phyloP scores from a whole-genome alignment of 352 stramenopile species.

The Phytophthora rubi region DNA sequence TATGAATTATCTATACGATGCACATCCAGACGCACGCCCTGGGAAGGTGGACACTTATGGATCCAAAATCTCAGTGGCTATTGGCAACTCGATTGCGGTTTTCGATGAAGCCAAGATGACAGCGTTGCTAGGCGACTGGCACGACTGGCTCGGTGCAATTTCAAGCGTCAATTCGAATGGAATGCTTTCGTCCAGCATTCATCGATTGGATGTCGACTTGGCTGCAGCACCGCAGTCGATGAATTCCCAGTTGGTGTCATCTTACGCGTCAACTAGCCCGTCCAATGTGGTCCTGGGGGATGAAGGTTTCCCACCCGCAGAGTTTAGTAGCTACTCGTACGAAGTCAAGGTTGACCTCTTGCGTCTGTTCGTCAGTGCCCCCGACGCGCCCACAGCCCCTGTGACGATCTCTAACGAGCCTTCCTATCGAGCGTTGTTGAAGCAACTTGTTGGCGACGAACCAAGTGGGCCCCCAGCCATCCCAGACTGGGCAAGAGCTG shows the following conservation, averaged over 20 bases:
- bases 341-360: constrained; percentile 76
- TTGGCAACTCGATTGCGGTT: constrained; percentile 76
- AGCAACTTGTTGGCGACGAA: constrained; percentile 79
- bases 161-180: constrained; percentile 51
- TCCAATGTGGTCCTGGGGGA: constrained; percentile 41
- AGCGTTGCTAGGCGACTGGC: constrained; percentile 61
- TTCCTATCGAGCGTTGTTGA: constrained; percentile 77
- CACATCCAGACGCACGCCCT: constrained; percentile 62
- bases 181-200: constrained; percentile 23
- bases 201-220: constrained; percentile 31
- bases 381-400: constrained; percentile 37
- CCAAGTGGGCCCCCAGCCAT: constrained; percentile 43
- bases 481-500: constrained; percentile 74
- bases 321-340: constrained; percentile 68
- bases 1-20: constrained; percentile 74
- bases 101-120: constrained; percentile 82
- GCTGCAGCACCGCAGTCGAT: constrained; percentile 21
- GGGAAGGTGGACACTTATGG: constrained; percentile 66
- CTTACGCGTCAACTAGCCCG: constrained; percentile 44
- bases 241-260: constrained; percentile 37
- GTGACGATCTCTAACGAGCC: constrained; percentile 47
- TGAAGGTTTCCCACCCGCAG: constrained; percentile 15
- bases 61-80: constrained; percentile 68
- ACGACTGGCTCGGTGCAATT: constrained; percentile 65
- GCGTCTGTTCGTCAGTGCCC: constrained; percentile 74